A percentile compares a stretch with the other conserved stretches of the same genome.
phyloP scores from a whole-genome alignment of 192 early-diverging fungal genomes.

The Backusella sp. region DNA sequence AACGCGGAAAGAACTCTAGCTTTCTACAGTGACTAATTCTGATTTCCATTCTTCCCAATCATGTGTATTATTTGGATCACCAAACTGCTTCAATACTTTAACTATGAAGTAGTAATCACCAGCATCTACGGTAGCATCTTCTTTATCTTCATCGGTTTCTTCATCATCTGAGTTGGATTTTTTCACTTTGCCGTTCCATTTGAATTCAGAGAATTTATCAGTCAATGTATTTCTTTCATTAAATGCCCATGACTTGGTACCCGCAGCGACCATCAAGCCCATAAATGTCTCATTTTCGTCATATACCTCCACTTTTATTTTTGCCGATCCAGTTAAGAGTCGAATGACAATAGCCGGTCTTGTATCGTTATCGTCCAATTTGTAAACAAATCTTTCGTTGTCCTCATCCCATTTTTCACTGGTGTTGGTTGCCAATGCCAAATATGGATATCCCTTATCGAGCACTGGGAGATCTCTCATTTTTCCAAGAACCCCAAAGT shows the following conservation, averaged over 20 bases:
- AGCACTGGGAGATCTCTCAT: conserved; percentile 38
- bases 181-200: conserved; percentile 23
- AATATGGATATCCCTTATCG: conserved; percentile 29
- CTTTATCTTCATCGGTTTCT: neutral
- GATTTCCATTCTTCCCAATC: conserved; percentile 24
- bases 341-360: conserved; percentile 38
- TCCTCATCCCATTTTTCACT: neutral
- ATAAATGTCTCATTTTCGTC: neutral
- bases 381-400: neutral
- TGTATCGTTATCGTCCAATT: conserved; percentile 31
- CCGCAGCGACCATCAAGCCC: neutral
- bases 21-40: neutral
- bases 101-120: conserved; percentile 26
- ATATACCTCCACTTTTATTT: conserved; percentile 13
- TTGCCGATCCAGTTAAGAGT: conserved; percentile 21
- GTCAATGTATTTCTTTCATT: conserved; percentile 18
- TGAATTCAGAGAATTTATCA: neutral
- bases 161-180: neutral
- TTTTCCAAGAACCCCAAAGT: conserved; percentile 49
- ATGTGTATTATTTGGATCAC: conserved; percentile 10
- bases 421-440: conserved; percentile 6
- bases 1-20: neutral
- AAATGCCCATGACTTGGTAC: neutral
- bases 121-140: neutral
- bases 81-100: conserved; percentile 26